Conservation (phyloP, 345 rosid genomes). For the Syzygium aqueum region DNA sequence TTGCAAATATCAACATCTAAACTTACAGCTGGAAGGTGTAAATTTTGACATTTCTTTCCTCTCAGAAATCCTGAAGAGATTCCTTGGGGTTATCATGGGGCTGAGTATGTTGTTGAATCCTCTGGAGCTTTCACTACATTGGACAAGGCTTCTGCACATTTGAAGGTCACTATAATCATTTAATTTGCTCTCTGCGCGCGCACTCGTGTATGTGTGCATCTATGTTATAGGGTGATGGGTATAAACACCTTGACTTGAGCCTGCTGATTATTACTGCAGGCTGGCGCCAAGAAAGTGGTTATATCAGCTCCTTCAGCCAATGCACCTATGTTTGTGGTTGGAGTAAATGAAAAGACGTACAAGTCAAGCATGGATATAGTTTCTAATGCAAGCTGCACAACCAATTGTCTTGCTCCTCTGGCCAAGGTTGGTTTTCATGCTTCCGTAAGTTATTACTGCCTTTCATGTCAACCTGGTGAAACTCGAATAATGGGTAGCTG, state of each 20-base stretch:
- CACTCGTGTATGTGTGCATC: background rate
- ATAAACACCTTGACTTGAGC: background rate
- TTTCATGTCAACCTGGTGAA: background rate
- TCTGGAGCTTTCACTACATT: constrained; percentile 91
- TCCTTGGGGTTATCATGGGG: constrained; percentile 96
- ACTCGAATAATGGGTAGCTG: background rate
- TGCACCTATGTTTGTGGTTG: constrained; percentile 99
- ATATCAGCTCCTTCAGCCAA: constrained; percentile 99
- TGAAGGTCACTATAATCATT: constrained; percentile 20
- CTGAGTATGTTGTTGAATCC: constrained; percentile 86
- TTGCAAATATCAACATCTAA: background rate
- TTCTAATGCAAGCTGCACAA: constrained; percentile 99
- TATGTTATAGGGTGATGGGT: background rate
- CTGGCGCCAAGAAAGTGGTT: constrained; percentile 91
- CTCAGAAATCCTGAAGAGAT: constrained; percentile 90
- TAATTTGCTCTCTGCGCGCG: background rate
- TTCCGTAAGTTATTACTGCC: background rate
- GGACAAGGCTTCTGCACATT: constrained; percentile 65
- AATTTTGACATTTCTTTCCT: background rate
- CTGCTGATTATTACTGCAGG: constrained; percentile 34
- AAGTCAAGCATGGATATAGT: constrained; percentile 84
- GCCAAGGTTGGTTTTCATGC: constrained; percentile 64
- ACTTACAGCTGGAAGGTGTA: background rate
- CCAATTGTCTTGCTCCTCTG: constrained; percentile 99
- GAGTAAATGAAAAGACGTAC: constrained; percentile 89